phyloP scores from a whole-genome alignment of 1,139 yeast genomes.

The Maudiozyma humilis region DNA sequence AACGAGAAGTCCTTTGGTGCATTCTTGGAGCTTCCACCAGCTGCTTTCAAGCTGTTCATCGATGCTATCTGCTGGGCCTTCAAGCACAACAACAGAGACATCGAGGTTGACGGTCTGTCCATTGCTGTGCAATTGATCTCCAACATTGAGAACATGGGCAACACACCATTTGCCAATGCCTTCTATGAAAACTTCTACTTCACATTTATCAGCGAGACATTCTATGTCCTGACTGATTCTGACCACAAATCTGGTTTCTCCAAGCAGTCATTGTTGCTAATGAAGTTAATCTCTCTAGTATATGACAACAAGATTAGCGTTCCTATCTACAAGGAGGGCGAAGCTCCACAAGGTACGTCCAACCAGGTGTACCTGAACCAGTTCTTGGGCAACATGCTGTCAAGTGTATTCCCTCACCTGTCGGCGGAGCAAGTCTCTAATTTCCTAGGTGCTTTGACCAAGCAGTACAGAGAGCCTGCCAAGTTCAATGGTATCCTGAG shows the following conservation, averaged over 20 bases:
- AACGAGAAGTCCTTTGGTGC: slow-evolving; percentile 81
- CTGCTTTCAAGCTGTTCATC: slow-evolving; percentile 81
- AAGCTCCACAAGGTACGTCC: slow-evolving; percentile 77
- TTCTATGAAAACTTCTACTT: slow-evolving; percentile 86
- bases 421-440: slow-evolving; percentile 73
- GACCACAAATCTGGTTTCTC: slow-evolving; percentile 97
- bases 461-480: slow-evolving; percentile 62
- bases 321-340: slow-evolving; percentile 68
- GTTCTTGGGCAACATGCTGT: slow-evolving; percentile 72
- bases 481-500: slow-evolving; percentile 81
- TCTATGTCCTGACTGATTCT: slow-evolving; percentile 88
- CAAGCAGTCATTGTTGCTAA: slow-evolving; percentile 75
- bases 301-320: slow-evolving; percentile 64
- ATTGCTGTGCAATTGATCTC: slow-evolving; percentile 73
- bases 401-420: slow-evolving; percentile 84
- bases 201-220: slow-evolving; percentile 83
- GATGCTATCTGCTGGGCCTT: slow-evolving; percentile 97
- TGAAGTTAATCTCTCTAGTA: slow-evolving; percentile 76
- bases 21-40: slow-evolving; percentile 79
- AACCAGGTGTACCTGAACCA: slow-evolving; percentile 74
- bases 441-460: slow-evolving; percentile 69
- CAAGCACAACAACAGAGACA: slow-evolving; percentile 92
- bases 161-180: slow-evolving; percentile 70
- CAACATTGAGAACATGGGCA: slow-evolving; percentile 73
- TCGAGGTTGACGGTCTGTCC: slow-evolving; percentile 81